Base-by-base conservation (phyloP, 164 flowering plant species). In the Euptelea pleiosperma region DNA sequence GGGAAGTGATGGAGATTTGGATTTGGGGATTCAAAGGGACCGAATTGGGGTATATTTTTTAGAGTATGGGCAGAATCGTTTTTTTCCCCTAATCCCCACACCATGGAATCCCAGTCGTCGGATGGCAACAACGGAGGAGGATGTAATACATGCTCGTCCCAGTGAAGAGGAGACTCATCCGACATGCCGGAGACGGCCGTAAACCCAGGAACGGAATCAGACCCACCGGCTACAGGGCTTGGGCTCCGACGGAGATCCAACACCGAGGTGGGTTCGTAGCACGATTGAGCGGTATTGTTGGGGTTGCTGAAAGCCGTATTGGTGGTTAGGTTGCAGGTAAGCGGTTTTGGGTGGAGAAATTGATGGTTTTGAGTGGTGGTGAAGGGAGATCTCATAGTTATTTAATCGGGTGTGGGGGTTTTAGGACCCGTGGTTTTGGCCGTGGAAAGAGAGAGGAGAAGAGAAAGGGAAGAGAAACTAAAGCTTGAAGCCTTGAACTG, bases 221-320 rank as follows among this genome's bases (percentile, higher is more conserved):
- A 60, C 4, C 49, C 58, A 18, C 53, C 73, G 24, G 64, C 26
- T 8, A 66, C 78, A 0, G 95, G 88, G 62, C 88, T 82, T 1
- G 91, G 84, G 57, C 89, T 85, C 6, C 85, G 70, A 9, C 85
- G 82, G 49, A 85, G 77, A 45, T 90, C 92, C 6, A 90, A 89
- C 19, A 87, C 97, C 4, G 97, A 87, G 21, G 89, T 90, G 49
- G 97, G 95, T 52, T 90, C 97, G 82, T 84, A 80, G 61, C 73
- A 53, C 1, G 50, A 25, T 31, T 24, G 64, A 26, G 60, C 46
- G n/a, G 48, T 50, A 25, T 47, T 45, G 37, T 60, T 34, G 16
- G 49, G 36, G 28, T 43, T 10, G 30, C 26, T 56, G 1, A 47
- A 54, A 51, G 14, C 4, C 33, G 61, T 55, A 50, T n/a, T 49